Evolutionary conservation across 768 basidiomycete species (phyloP).

Genomic region (Serendipita sp.): DNA sequence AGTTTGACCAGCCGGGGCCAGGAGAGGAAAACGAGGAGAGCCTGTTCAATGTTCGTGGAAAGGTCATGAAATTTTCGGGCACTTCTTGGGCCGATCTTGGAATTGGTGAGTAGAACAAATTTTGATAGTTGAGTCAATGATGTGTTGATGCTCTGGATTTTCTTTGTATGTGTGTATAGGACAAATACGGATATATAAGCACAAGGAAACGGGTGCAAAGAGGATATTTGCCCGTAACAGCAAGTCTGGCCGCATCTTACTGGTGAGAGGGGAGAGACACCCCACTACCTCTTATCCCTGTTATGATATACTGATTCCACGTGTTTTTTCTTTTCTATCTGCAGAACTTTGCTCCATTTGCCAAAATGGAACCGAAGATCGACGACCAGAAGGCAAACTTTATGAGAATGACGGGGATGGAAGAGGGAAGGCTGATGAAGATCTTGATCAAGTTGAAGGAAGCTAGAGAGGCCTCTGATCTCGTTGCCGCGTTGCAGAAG

Average conservation of each 20-base stretch:
- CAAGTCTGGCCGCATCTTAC: slow-evolving; percentile 54
- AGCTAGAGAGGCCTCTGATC: background rate
- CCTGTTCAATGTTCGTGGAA: slow-evolving; percentile 38
- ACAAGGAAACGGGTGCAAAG: slow-evolving; percentile 43
- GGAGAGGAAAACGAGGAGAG: slow-evolving; percentile 75
- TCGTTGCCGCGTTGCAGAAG: background rate
- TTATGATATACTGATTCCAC: too few species aligned
- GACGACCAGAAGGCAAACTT: background rate
- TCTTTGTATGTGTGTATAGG: slow-evolving; percentile 28
- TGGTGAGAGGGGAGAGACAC: slow-evolving; percentile 41
- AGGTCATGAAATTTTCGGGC: slow-evolving; percentile 46
- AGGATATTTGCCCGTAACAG: slow-evolving; percentile 58
- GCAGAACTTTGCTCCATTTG: slow-evolving; percentile 6
- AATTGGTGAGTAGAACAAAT: slow-evolving; percentile 31
- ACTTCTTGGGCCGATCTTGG: slow-evolving; percentile 53
- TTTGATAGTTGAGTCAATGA: background rate
- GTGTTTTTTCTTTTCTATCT: background rate
- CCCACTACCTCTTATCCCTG: background rate
- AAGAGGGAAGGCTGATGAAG: background rate
- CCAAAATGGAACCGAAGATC: slow-evolving; percentile 2
- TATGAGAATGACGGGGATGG: slow-evolving; percentile 2
- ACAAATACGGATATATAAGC: slow-evolving; percentile 54
- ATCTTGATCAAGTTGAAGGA: slow-evolving; percentile 1
- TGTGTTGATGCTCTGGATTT: background rate
- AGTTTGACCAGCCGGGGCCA: slow-evolving; percentile 47